phyloP scores from a whole-genome alignment of 345 rosid genomes.

The Xanthoceras sorbifolium region DNA sequence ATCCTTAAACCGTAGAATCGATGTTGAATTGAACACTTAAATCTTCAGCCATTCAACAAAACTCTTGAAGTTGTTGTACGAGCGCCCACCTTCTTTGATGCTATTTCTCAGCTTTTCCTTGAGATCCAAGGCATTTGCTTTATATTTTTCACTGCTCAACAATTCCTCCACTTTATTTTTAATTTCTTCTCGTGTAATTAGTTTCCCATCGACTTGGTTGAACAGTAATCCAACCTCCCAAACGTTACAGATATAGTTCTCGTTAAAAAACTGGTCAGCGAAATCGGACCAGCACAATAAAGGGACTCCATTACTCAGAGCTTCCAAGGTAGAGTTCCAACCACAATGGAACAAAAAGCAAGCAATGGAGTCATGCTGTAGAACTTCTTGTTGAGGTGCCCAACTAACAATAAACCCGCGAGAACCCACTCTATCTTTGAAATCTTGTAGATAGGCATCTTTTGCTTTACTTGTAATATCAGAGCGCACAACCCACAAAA shows the following conservation, averaged over 20 bases:
- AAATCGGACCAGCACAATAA: no score
- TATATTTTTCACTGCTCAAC: neutral
- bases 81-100: neutral
- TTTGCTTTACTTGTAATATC: neutral
- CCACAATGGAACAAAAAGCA: no score
- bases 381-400: no score
- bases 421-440: neutral
- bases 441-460: neutral
- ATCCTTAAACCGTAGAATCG: no score
- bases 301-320: no score
- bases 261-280: no score
- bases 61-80: neutral
- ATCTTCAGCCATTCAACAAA: neutral
- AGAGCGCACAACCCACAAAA: neutral
- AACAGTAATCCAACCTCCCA: neutral
- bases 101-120: no score
- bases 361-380: no score
- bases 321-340: no score
- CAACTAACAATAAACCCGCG: neutral
- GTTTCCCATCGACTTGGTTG: neutral
- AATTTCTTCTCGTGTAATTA: neutral
- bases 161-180: neutral
- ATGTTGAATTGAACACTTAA: no score
- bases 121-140: no score
- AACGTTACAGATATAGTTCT: no score